A percentile compares a stretch with the other conserved stretches of the same genome.
These are phyloP conservation scores for Setaria viridis DNA, from an alignment of 202 grass and related monocot genomes.

Conservation along the genomic window DNA sequence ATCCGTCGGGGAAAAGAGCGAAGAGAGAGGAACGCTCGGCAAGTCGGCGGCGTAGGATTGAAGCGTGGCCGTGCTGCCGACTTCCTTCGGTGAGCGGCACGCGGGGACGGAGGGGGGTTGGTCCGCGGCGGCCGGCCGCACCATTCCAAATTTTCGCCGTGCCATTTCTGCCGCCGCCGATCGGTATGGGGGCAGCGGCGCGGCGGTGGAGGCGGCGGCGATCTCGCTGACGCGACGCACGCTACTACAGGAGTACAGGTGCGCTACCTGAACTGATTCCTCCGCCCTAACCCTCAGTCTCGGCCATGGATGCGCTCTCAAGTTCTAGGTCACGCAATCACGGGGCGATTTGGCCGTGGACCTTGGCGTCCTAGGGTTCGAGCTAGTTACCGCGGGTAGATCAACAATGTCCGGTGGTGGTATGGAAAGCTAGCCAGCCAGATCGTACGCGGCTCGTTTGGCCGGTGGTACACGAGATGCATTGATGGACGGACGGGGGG, in stretches of 20 bases:
- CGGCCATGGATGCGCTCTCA: neutral
- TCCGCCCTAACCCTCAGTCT: neutral
- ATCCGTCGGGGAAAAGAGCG: neutral
- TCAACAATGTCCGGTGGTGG: no score
- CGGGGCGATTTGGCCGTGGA: neutral
- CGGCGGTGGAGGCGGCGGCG: neutral
- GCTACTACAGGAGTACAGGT: neutral
- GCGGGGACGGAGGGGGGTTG: neutral
- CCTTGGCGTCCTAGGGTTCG: neutral
- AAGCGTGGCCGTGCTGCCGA: neutral
- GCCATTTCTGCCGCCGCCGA: neutral
- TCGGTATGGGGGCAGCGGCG: neutral
- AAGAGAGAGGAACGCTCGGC: no score
- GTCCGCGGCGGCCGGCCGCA: neutral
- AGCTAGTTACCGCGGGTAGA: neutral
- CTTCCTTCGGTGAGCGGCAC: neutral
- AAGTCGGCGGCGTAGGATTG: neutral
- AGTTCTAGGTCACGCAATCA: neutral
- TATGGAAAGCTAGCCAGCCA: neutral
- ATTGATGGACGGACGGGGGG: constrained; percentile 3
- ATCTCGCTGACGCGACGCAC: neutral
- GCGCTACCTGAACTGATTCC: neutral
- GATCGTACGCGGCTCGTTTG: neutral
- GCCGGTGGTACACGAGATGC: neutral
- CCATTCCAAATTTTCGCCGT: neutral